Evolutionary conservation across 805 yeast species (phyloP), one percentile per base, ranked within the genome.

Genomic region (Wickerhamiella azyma): DNA sequence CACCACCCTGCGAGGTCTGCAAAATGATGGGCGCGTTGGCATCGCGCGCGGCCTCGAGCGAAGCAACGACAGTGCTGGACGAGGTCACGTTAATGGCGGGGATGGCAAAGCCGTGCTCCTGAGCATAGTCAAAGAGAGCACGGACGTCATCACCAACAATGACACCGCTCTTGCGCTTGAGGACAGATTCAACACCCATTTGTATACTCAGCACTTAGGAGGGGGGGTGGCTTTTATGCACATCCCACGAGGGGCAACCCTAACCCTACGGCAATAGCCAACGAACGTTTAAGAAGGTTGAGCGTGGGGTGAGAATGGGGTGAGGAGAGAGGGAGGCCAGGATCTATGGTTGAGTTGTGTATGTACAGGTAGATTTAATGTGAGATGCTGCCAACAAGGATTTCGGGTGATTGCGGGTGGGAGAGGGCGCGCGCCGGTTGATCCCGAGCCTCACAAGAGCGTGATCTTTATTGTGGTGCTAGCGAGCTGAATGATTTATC

Each of bases 1-100:
- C 94, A 76, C 98, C 98, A 74, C 98, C 98, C 70, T 92, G 86
- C 52, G 97, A 89, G 59, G 89, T 79, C 74, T 92, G 98, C 65
- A 92, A 72, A 66, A 92, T 85, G 71, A 92, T 86, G 72, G 98
- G 98, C 52, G 95, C 77, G 58, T 81, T 76, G 72, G 72, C 76
- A 70, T 92, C 96, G 69, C 94, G 85, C 52, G 96, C 96, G 55
- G 96, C 96, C 70, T 92, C 94, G 61, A 92, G 74, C 52, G 96
- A 95, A 59, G 96, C 95, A 65, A 85, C 82, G 49, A 80, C 97
- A 53, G 96, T 89, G 50, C 97, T 89, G 32, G 97, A 88, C 30
- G 97, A 85, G 55, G 98, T 92, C 50, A 92, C 96, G 70, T 92
- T 92, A 65, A 94, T 88, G 57, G 98, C 96, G 62, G 98, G 98